Conservation (phyloP, 2,329 filamentous ascomycete species). For the Hawksworthiomyces lignivorus region DNA sequence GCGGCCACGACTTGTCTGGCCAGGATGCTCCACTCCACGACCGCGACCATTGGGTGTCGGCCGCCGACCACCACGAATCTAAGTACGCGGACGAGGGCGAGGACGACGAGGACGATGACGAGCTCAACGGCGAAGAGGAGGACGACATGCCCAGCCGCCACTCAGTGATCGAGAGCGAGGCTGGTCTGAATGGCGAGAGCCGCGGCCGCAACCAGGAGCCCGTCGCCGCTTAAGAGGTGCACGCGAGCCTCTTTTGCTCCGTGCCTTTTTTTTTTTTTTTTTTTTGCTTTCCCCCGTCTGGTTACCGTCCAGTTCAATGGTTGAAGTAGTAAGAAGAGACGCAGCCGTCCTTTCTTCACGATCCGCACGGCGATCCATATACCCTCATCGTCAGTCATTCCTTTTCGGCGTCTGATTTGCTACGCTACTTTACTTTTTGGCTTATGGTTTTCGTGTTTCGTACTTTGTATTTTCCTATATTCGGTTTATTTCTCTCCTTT, state of each 20-base stretch:
- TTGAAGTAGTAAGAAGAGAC: too few species aligned
- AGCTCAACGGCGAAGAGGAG: conserved; percentile 22
- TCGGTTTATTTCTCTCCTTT: neutral
- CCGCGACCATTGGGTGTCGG: conserved; percentile 77
- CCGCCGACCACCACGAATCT: conserved; percentile 53
- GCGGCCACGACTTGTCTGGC: conserved; percentile 71
- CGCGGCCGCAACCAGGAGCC: conserved; percentile 48
- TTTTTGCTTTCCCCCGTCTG: neutral
- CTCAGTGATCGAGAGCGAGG: conserved; percentile 45
- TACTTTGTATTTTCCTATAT: too few species aligned
- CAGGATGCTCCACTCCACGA: conserved; percentile 76
- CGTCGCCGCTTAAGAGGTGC: conserved; percentile 32
- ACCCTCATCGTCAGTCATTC: too few species aligned
- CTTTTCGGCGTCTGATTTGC: too few species aligned
- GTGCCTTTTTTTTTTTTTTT: neutral
- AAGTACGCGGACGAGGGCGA: conserved; percentile 60
- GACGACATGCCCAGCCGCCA: conserved; percentile 23
- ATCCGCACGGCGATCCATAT: too few species aligned
- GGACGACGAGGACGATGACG: conserved; percentile 47
- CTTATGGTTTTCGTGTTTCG: too few species aligned
- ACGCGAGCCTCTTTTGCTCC: neutral
- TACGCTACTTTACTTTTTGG: too few species aligned
- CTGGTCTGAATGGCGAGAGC: conserved; percentile 46
- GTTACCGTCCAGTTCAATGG: too few species aligned
- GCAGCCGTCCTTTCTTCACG: too few species aligned